Percentiles rank a stretch among this genome's conserved stretches.
phyloP scores from a whole-genome alignment of 495 filamentous ascomycete genomes.

The Penicillium canescens region DNA sequence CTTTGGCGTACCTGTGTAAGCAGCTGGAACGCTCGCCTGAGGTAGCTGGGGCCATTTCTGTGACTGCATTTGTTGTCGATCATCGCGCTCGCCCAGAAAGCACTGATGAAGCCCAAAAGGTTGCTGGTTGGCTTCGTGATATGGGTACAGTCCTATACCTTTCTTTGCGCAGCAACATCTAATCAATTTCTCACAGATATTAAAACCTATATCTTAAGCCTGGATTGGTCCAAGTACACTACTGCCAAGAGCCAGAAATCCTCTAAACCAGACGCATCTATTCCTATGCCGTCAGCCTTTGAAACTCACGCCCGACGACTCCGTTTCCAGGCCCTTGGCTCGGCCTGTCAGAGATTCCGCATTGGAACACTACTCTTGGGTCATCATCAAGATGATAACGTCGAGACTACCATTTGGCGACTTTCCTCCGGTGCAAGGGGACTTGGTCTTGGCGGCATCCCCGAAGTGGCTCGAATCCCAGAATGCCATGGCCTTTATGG shows the following conservation, averaged over 20 bases:
- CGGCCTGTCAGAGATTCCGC: conserved; percentile 48
- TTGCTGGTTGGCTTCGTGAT: conserved; percentile 51
- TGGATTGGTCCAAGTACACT: conserved; percentile 44
- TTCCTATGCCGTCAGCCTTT: conserved; percentile 57
- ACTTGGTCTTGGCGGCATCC: conserved; percentile 72
- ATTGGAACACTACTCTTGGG: conserved; percentile 66
- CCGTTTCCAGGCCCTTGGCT: conserved; percentile 70
- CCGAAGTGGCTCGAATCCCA: conserved; percentile 63
- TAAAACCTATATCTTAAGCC: conserved; percentile 47
- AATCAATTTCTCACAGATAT: conserved; percentile 41
- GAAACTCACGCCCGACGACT: conserved; percentile 77
- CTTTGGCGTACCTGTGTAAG: conserved; percentile 72
- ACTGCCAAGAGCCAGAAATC: background rate
- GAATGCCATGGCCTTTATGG: conserved; percentile 78
- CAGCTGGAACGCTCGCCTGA: conserved; percentile 33
- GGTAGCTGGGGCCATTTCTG: conserved; percentile 29
- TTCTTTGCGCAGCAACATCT: conserved; percentile 4
- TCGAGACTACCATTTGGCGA: conserved; percentile 83
- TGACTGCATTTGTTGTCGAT: conserved; percentile 74
- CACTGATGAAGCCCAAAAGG: conserved; percentile 61
- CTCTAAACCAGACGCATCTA: conserved; percentile 33
- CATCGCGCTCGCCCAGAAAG: conserved; percentile 73
- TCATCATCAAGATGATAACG: conserved; percentile 84
- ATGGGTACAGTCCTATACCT: conserved; percentile 32
- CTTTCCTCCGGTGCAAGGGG: conserved; percentile 60